Percentiles rank a stretch among this genome's conserved stretches.
Evolutionary conservation across 306 rosid genomes (phyloP).

Genomic region (Delonix regia): DNA sequence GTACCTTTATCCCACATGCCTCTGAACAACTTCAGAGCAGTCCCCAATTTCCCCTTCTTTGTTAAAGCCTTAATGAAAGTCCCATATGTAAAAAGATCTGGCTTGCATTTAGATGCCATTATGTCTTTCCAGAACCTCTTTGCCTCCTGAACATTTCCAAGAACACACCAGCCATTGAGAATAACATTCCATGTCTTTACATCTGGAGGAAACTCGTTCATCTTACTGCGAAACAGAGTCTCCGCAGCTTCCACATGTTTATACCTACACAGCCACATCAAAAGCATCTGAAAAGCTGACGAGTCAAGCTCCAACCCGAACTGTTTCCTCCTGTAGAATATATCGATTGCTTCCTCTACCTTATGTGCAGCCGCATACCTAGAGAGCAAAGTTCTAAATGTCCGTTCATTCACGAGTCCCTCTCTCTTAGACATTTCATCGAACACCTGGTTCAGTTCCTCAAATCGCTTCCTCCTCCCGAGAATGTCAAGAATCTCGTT

Average conservation of each 20-base stretch:
- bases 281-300: slow-evolving; percentile 57
- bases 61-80: slow-evolving; percentile 76
- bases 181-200: slow-evolving; percentile 74
- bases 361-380: slow-evolving; percentile 67
- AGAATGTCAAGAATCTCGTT: slow-evolving; percentile 68
- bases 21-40: slow-evolving; percentile 60
- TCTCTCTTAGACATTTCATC: slow-evolving; percentile 67
- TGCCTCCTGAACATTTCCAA: slow-evolving; percentile 69
- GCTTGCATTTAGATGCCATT: slow-evolving; percentile 59
- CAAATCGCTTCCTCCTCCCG: slow-evolving; percentile 58
- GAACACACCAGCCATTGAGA: slow-evolving; percentile 84
- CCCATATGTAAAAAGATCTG: slow-evolving; percentile 63
- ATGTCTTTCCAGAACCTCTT: slow-evolving; percentile 80
- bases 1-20: slow-evolving; percentile 68
- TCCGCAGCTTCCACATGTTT: slow-evolving; percentile 83
- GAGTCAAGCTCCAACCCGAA: slow-evolving; percentile 53
- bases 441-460: slow-evolving; percentile 62
- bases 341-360: slow-evolving; percentile 60
- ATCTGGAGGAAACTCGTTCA: slow-evolving; percentile 48
- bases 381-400: slow-evolving; percentile 52
- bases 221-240: slow-evolving; percentile 56
- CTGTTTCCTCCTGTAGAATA: slow-evolving; percentile 54
- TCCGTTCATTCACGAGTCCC: slow-evolving; percentile 49
- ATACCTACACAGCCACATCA: slow-evolving; percentile 75
- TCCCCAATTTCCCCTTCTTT: slow-evolving; percentile 74